Percentiles rank a stretch among this genome's conserved stretches.
Evolutionary conservation across 495 filamentous ascomycete genomes (phyloP).

Genomic region (Podospora fimiseda): DNA sequence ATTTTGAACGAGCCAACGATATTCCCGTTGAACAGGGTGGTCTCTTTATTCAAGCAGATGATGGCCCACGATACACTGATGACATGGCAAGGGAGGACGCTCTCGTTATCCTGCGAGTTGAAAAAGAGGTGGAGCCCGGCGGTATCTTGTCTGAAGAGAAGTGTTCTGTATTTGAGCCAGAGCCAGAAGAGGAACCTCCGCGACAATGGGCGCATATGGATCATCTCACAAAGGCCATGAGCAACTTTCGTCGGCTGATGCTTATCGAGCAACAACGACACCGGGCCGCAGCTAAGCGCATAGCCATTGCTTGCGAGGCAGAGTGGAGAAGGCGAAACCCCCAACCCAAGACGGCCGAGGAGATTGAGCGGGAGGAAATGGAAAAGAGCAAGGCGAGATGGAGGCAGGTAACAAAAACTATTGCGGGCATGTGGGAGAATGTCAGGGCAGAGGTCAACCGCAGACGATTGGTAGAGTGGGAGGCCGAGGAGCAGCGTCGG

Average conservation of each 20-base stretch:
- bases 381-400: slow-evolving; percentile 49
- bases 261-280: slow-evolving; percentile 71
- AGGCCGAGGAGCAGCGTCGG: slow-evolving; percentile 73
- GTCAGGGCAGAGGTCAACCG: slow-evolving; percentile 69
- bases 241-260: slow-evolving; percentile 73
- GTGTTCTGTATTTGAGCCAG: slow-evolving; percentile 70
- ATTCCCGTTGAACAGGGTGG: slow-evolving; percentile 45
- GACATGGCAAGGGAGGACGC: slow-evolving; percentile 49
- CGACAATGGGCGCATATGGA: slow-evolving; percentile 79
- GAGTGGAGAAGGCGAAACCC: slow-evolving; percentile 62
- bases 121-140: slow-evolving; percentile 63
- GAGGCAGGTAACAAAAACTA: slow-evolving; percentile 60
- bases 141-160: slow-evolving; percentile 65
- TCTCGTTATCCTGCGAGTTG: slow-evolving; percentile 50
- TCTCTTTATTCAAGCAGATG: slow-evolving; percentile 44
- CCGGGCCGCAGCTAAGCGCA: slow-evolving; percentile 53
- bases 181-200: slow-evolving; percentile 66
- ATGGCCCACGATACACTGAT: slow-evolving; percentile 47
- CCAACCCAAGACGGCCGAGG: slow-evolving; percentile 64
- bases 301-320: slow-evolving; percentile 54
- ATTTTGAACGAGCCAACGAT: slow-evolving; percentile 37
- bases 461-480: slow-evolving; percentile 66
- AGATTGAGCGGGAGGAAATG: slow-evolving; percentile 53
- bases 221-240: slow-evolving; percentile 72
- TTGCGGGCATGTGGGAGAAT: slow-evolving; percentile 73